Percentiles rank a stretch among this genome's conserved stretches.
Evolutionary conservation across 257 asterid genomes (phyloP).

Genomic region (Gentiana straminea): DNA sequence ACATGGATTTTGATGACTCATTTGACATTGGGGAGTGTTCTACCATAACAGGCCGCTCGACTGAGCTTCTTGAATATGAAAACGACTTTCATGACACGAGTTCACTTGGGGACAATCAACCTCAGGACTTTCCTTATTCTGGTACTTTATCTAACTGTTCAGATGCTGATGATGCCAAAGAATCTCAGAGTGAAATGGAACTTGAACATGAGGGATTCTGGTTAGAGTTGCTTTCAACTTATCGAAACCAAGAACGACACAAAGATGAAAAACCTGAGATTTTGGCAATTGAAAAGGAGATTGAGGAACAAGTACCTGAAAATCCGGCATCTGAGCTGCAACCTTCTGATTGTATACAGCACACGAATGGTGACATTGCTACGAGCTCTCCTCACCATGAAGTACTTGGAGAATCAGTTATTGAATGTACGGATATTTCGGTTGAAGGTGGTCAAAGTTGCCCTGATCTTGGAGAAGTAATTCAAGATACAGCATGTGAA

Average conservation of each 20-base stretch:
- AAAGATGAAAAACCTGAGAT: slow-evolving; percentile 7
- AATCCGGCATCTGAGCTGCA: neutral
- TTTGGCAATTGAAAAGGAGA: slow-evolving; percentile 8
- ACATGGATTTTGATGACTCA: slow-evolving; percentile 60
- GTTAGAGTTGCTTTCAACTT: slow-evolving; percentile 6
- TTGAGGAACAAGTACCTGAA: slow-evolving; percentile 6
- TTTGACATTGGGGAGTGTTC: slow-evolving; percentile 40
- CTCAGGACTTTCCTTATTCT: slow-evolving; percentile 9
- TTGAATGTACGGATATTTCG: slow-evolving; percentile 4
- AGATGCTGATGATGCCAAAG: slow-evolving; percentile 14
- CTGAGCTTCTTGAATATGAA: slow-evolving; percentile 25
- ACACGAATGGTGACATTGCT: neutral
- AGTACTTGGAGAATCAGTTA: neutral
- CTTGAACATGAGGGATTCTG: slow-evolving; percentile 10
- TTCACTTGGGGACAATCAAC: slow-evolving; percentile 9
- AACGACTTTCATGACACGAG: slow-evolving; percentile 16
- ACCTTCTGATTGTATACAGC: neutral
- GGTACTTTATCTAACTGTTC: slow-evolving; percentile 11
- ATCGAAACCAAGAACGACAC: slow-evolving; percentile 1
- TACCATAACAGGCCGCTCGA: slow-evolving; percentile 18
- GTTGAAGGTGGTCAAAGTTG: slow-evolving; percentile 8
- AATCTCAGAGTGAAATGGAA: slow-evolving; percentile 14
- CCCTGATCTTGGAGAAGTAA: slow-evolving; percentile 3
- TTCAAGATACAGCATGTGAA: neutral
- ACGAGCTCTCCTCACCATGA: slow-evolving; percentile 3